Base-by-base conservation (phyloP, 257 asterid species). In the Jaltomata sinuosa region DNA sequence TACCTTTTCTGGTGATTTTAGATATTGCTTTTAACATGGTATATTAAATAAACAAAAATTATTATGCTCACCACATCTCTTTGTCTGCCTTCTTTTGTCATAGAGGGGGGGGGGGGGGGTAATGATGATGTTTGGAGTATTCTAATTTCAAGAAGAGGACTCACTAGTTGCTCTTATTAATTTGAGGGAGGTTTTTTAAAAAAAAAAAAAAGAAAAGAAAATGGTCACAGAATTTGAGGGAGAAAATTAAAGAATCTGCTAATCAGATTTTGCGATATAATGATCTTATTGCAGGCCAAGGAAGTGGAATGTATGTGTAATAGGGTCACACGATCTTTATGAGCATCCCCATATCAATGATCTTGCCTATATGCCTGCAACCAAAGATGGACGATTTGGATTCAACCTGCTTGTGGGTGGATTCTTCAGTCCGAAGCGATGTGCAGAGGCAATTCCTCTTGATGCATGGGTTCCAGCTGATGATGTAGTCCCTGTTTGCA, bases 291-390 rank as follows among this genome's bases (percentile, higher is more conserved):
- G 91, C 89, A 96, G 99, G 94, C 99, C 98, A 14, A 92, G 99
- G 92, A 96, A 96, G 87, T 96, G 99, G 99, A 96, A 96, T 76
- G 98, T 90, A 85, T 96, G 99, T 78, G 98, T 96, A 52, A 90
- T 96, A 27, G 99, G 98, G 22, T 91, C 98, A 6, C 99, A 93
- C 42, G 98, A 96, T 85, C 91, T 96, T n/a, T 96, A 93, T 53
- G 99, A 96, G 93, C 99, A 96, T 88, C 99, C 99, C 0, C 99
- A 96, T 85, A 96, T 96, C 47, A 96, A 96, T 40, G 99, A 96
- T 88, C 98, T 96, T 67, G 99, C 99, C 1, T 96, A 94, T 88
- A 93, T 96, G 97, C 99, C 98, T 0, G 98, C 98, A 22, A 89
- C 90, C 2, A 94, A 90, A 87, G 86, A 96, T 71, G 98, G 98